These are phyloP conservation scores for Pholiota conissans DNA, from an alignment of 768 basidiomycete species.

Conservation along the genomic window DNA sequence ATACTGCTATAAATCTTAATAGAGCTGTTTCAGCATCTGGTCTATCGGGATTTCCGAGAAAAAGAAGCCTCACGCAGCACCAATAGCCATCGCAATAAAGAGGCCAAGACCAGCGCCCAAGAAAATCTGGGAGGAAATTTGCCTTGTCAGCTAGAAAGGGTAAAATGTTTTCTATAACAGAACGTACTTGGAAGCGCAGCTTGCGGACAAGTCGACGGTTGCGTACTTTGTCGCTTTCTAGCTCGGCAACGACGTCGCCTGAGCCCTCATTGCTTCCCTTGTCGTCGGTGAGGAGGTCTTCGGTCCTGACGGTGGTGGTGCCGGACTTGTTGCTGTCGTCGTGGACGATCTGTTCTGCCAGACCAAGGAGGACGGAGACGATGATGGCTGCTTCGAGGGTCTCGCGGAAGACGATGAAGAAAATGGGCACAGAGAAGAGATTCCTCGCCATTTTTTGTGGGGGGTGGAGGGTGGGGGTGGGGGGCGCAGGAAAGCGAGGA, in stretches of 20 bases:
- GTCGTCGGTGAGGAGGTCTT: slow-evolving; percentile 20
- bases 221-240: slow-evolving; percentile 26
- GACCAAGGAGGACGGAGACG: slow-evolving; percentile 85
- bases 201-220: slow-evolving; percentile 57
- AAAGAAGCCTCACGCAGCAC: slow-evolving; percentile 59
- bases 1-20: slow-evolving; percentile 79
- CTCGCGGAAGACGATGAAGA: slow-evolving; percentile 96
- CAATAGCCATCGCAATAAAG: slow-evolving; percentile 78
- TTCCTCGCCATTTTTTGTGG: slow-evolving; percentile 66
- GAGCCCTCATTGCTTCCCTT: slow-evolving; percentile 26
- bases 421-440: slow-evolving; percentile 89
- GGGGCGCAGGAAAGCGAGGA: slow-evolving; percentile 10
- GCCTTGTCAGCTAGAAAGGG: neutral
- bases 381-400: slow-evolving; percentile 92
- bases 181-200: slow-evolving; percentile 62
- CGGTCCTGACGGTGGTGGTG: slow-evolving; percentile 8
- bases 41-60: neutral
- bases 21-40: neutral
- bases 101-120: slow-evolving; percentile 74
- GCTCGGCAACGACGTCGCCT: slow-evolving; percentile 9
- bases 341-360: slow-evolving; percentile 83
- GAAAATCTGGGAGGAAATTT: slow-evolving; percentile 54
- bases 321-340: slow-evolving; percentile 26
- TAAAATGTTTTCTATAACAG: neutral
- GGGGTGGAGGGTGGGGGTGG: slow-evolving; percentile 5